phyloP scores from a whole-genome alignment of 164 flowering plant species.

The Protea cynaroides region DNA sequence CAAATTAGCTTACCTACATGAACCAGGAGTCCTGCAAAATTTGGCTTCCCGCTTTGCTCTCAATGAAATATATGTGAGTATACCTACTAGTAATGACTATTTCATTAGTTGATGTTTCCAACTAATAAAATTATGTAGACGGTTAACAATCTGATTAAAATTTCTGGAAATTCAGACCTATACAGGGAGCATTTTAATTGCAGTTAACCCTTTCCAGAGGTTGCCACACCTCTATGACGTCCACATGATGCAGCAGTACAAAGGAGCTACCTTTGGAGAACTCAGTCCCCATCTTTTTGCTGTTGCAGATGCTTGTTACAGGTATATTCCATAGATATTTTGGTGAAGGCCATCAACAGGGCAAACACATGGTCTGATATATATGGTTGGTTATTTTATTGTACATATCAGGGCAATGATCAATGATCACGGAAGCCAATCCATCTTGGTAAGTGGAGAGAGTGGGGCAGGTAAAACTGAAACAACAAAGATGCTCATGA shows the following conservation, averaged over 20 bases:
- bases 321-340: background rate
- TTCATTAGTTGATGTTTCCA: background rate
- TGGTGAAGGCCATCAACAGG: background rate
- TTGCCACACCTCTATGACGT: background rate
- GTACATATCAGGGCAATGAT: background rate
- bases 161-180: background rate
- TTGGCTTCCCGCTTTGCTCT: background rate
- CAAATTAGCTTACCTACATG: background rate
- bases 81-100: background rate
- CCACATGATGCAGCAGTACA: constrained; percentile 1
- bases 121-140: no score
- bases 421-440: background rate
- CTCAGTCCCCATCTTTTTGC: constrained; percentile 3
- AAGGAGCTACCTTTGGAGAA: background rate
- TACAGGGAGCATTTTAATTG: background rate
- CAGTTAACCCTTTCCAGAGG: background rate
- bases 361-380: background rate
- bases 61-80: background rate
- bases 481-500: constrained; percentile 1
- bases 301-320: constrained; percentile 2
- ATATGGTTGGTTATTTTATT: background rate
- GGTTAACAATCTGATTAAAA: no score
- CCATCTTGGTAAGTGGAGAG: background rate
- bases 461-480: background rate
- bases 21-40: background rate